Percentiles rank a stretch among this genome's conserved stretches.
phyloP scores from a whole-genome alignment of 2,329 filamentous ascomycete genomes.

The Byssothecium circinans region DNA sequence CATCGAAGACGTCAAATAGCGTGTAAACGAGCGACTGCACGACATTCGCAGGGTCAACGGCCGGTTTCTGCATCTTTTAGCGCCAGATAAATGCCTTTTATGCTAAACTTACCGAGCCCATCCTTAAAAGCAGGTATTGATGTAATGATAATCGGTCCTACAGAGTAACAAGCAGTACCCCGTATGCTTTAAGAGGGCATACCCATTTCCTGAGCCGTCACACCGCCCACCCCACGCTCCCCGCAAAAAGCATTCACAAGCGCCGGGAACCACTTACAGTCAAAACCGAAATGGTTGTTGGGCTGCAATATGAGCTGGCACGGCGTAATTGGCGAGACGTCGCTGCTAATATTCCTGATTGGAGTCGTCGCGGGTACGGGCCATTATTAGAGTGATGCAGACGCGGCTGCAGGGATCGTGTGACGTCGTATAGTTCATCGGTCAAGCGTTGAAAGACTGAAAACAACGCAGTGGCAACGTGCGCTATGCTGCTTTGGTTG shows the following conservation, averaged over 20 bases:
- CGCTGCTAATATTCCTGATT: constrained; percentile 18
- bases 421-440: constrained; percentile 21
- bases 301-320: constrained; percentile 37
- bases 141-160: constrained; percentile 16
- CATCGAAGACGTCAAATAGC: constrained; percentile 39
- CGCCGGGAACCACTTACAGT: constrained; percentile 12
- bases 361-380: constrained; percentile 27
- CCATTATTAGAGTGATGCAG: constrained; percentile 20
- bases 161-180: constrained; percentile 14
- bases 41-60: constrained; percentile 29
- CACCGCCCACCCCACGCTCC: constrained; percentile 23
- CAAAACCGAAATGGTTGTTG: constrained; percentile 8
- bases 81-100: neutral
- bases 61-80: constrained; percentile 25
- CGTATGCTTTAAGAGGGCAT: constrained; percentile 19
- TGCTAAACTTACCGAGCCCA: constrained; percentile 29
- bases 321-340: constrained; percentile 31
- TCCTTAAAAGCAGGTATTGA: constrained; percentile 15
- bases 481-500: neutral
- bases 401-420: constrained; percentile 19
- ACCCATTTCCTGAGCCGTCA: constrained; percentile 9
- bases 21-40: constrained; percentile 37
- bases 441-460: neutral
- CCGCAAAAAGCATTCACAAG: constrained; percentile 10
- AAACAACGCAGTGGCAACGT: neutral